Conservation (phyloP, 1,284 basidiomycete species). For the Spongispora temasekensis region DNA sequence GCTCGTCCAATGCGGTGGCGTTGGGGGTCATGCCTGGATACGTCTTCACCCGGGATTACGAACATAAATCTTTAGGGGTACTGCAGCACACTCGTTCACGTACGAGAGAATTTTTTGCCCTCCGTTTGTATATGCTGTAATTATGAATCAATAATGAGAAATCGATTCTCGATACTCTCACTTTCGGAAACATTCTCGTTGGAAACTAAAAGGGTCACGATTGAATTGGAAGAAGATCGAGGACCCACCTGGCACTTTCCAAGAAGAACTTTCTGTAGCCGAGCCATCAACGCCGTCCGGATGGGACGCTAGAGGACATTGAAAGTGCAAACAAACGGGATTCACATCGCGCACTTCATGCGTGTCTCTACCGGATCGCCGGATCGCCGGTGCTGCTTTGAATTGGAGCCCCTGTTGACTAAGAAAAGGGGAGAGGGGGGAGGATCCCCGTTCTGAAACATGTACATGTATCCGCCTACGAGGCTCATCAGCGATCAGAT, state of each 20-base stretch:
- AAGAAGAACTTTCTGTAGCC: not conserved
- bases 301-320: not conserved
- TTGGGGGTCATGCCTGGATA: slow-evolving; percentile 38
- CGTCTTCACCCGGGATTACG: slow-evolving; percentile 33
- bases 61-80: slow-evolving; percentile 11
- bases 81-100: slow-evolving; percentile 3
- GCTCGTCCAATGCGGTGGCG: slow-evolving; percentile 39
- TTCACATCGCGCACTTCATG: not conserved
- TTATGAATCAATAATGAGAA: slow-evolving; percentile 9
- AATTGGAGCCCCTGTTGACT: too few relatives aligned
- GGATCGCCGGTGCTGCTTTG: too few relatives aligned
- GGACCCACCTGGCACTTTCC: slow-evolving; percentile 8
- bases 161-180: not conserved
- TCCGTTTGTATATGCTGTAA: slow-evolving; percentile 3
- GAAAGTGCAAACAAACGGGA: not conserved
- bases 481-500: slow-evolving; percentile 29
- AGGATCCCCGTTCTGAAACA: not conserved
- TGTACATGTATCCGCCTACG: slow-evolving; percentile 15
- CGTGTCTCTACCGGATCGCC: not conserved
- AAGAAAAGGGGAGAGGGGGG: too few relatives aligned
- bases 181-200: slow-evolving; percentile 3
- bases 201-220: not conserved
- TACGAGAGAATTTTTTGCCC: slow-evolving; percentile 10
- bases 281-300: slow-evolving; percentile 3
- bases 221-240: slow-evolving; percentile 1